A percentile compares a stretch with the other conserved stretches of the same genome.
These are phyloP conservation scores for Pestalotiopsis fici DNA, from an alignment of 2,329 filamentous ascomycete species.

Conservation along the genomic window DNA sequence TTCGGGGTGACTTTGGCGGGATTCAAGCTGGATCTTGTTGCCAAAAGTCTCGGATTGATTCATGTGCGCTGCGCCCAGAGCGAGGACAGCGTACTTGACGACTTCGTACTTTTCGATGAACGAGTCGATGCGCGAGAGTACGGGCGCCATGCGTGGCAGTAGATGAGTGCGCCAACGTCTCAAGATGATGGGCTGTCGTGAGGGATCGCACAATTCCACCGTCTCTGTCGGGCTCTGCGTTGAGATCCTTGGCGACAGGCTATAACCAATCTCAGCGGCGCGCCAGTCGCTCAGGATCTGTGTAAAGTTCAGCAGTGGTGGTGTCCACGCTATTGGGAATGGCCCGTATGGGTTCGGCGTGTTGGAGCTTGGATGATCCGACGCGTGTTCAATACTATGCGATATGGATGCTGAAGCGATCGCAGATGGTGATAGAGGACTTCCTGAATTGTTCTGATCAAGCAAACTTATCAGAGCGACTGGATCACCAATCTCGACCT, in stretches of 20 bases:
- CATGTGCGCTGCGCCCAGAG: neutral
- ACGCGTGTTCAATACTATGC: neutral
- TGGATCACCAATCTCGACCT: neutral
- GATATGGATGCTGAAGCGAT: neutral
- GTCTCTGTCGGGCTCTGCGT: neutral
- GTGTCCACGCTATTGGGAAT: neutral
- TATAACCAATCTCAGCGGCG: neutral
- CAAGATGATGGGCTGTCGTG: neutral
- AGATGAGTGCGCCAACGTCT: neutral
- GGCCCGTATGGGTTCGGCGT: neutral
- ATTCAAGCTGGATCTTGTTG: neutral
- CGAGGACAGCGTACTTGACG: neutral
- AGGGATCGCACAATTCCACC: neutral
- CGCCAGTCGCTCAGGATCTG: neutral
- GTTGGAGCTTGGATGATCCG: neutral
- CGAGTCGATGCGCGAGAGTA: neutral
- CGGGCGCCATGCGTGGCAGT: neutral
- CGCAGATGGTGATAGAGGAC: neutral
- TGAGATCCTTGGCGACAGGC: neutral
- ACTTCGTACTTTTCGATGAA: neutral
- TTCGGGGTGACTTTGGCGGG: neutral
- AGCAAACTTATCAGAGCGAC: neutral
- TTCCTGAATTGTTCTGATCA: neutral
- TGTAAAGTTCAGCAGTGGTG: neutral
- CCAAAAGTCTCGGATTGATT: neutral